These are phyloP conservation scores for Saccharomyces hybrid DNA, from an alignment of 1,139 yeast genomes.

Conservation along the genomic window DNA sequence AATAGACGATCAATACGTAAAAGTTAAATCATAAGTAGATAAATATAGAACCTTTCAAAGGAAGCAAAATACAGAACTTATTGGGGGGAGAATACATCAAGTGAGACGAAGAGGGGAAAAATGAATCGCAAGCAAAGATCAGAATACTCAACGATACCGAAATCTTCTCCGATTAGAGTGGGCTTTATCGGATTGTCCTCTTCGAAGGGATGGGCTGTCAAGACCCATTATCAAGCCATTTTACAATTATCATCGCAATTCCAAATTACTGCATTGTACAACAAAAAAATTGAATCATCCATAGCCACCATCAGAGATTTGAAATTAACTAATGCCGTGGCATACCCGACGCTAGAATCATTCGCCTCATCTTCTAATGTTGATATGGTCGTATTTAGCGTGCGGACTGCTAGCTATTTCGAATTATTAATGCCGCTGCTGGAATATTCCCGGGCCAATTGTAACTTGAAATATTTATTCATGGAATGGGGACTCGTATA, in stretches of 20 bases:
- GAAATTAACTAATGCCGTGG: constrained; percentile 14
- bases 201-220: constrained; percentile 18
- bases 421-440: constrained; percentile 11
- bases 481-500: constrained; percentile 19
- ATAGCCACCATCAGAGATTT: constrained; percentile 15
- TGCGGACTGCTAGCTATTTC: constrained; percentile 13
- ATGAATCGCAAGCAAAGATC: constrained; percentile 13
- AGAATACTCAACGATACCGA: constrained; percentile 3
- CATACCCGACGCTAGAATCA: constrained; percentile 15
- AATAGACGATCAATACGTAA: too few species aligned
- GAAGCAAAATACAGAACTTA: background rate
- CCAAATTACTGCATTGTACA: constrained; percentile 16
- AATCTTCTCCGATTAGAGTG: constrained; percentile 13
- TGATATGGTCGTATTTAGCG: constrained; percentile 18
- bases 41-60: background rate
- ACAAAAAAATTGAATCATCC: constrained; percentile 13
- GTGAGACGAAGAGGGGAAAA: background rate
- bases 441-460: constrained; percentile 7
- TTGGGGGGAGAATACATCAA: background rate
- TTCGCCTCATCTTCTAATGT: constrained; percentile 12
- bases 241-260: constrained; percentile 18
- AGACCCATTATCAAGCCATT: constrained; percentile 19
- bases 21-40: too few species aligned
- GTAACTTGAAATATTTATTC: constrained; percentile 13
- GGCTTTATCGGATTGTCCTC: constrained; percentile 19